phyloP scores from a whole-genome alignment of 2,329 filamentous ascomycete genomes.

The Colletotrichum incanum region DNA sequence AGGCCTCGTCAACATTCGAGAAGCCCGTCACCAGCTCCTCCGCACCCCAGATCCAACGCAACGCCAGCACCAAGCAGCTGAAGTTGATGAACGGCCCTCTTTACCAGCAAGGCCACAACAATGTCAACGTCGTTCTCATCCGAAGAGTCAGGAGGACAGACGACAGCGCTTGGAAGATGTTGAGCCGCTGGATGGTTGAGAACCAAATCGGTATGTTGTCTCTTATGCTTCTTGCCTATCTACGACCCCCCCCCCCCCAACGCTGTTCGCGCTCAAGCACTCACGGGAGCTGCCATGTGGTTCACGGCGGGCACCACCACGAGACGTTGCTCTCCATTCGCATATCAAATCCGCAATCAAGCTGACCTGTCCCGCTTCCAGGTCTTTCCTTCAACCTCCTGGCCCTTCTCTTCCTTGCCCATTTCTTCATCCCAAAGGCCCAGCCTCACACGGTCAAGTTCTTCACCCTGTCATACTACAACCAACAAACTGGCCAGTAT shows the following conservation, averaged over 20 bases:
- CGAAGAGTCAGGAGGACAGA: conserved; percentile 74
- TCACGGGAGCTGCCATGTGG: conserved; percentile 16
- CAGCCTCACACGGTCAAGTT: conserved; percentile 88
- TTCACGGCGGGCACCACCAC: conserved; percentile 15
- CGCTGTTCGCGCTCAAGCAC: conserved; percentile 18
- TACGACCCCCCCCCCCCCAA: background rate
- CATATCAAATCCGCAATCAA: background rate
- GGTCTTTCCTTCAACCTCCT: conserved; percentile 90
- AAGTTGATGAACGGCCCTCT: conserved; percentile 69
- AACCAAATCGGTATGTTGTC: conserved; percentile 82
- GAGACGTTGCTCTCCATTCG: background rate
- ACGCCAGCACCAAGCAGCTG: conserved; percentile 43
- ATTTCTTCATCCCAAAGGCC: conserved; percentile 86
- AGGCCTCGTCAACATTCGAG: conserved; percentile 29
- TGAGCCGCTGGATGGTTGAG: conserved; percentile 80
- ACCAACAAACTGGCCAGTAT: conserved; percentile 78
- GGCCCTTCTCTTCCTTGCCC: conserved; percentile 85
- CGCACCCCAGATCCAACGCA: conserved; percentile 31
- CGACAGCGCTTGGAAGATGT: conserved; percentile 72
- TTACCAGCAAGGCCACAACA: conserved; percentile 68
- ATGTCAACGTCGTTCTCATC: conserved; percentile 67
- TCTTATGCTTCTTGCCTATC: background rate
- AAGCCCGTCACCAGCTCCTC: conserved; percentile 21
- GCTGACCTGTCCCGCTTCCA: conserved; percentile 48
- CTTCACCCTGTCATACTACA: conserved; percentile 89